Evolutionary conservation across 306 rosid genomes (phyloP), one percentile per base, ranked within the genome.

Genomic region (Malus orientalis): DNA sequence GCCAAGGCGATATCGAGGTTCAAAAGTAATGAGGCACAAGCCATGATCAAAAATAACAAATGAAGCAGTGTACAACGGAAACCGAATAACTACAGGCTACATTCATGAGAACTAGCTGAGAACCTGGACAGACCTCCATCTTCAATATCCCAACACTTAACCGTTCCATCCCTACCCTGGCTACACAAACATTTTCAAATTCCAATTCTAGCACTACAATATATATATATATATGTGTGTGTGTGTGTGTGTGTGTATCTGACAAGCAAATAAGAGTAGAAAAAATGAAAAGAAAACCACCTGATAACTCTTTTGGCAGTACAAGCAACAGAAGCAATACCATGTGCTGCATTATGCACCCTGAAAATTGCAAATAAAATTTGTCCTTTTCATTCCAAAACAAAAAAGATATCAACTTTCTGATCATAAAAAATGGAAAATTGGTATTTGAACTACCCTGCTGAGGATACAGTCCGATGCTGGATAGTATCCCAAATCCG

Each of bases 131-230:
- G 66, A 76, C 85, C 89, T 66, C 96, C 88, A 54, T 85, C 89
- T 79, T 74, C 85, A 47, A 92, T 80, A 73, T 92, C 92, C 99
- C 99, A 95, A 82, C 89, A 80, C 86, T 95, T 95, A 8, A 92
- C 88, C 30, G 97, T 90, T 76, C 97, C 99, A 86, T 95, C 99
- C 84, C 97, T 95, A 45, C 99, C 97, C 90, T 92, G 99, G 86
- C 99, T 95, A 80, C 80, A 87, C 27, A 71, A 14, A 42, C 67
- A 19, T 51, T 29, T 42, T 66, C 55, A 55, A 68, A 57, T 47
- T 63, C 33, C 70, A 85, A 78, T 55, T 61, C 40, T 6, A 70
- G 51, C 25, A 6, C 8, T 44, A 60, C 8, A 13, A 33, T 33
- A 33, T 33, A 33, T 33, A 33, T 33, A 33, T 33, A 1, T 33